A percentile compares a stretch with the other conserved stretches of the same genome.
These are phyloP conservation scores for Pterula multifida DNA, from an alignment of 1,284 basidiomycete species.

Conservation along the genomic window DNA sequence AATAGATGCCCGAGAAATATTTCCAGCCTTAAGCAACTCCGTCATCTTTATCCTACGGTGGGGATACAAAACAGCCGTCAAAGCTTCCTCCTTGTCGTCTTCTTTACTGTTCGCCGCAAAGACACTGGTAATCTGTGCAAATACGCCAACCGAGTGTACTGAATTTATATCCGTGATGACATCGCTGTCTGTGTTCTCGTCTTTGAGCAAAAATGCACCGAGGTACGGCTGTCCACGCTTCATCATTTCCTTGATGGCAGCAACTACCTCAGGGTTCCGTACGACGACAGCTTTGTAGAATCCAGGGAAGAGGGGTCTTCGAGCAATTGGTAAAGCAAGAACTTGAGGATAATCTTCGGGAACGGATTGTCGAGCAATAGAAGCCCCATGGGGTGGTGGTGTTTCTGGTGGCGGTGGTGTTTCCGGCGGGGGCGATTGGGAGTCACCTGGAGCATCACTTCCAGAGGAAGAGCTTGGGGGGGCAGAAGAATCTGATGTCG, in stretches of 20 bases:
- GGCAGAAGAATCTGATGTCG: constrained; percentile 7
- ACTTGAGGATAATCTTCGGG: constrained; percentile 90
- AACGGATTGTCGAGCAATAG: constrained; percentile 73
- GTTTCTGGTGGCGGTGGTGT: constrained; percentile 22
- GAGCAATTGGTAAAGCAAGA: constrained; percentile 90
- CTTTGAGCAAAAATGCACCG: constrained; percentile 95
- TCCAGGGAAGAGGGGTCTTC: constrained; percentile 92
- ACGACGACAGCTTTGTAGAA: constrained; percentile 97
- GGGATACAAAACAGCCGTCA: constrained; percentile 93
- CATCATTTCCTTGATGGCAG: constrained; percentile 94
- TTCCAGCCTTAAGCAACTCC: constrained; percentile 67
- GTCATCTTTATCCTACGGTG: constrained; percentile 89
- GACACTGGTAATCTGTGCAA: constrained; percentile 94
- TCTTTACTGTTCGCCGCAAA: constrained; percentile 64
- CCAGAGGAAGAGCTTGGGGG: constrained; percentile 8
- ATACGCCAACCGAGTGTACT: constrained; percentile 91
- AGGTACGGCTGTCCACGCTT: constrained; percentile 95
- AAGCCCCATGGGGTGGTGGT: constrained; percentile 11
- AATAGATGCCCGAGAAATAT: constrained; percentile 22
- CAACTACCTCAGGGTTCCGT: constrained; percentile 82
- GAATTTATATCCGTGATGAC: constrained; percentile 83
- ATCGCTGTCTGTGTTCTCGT: constrained; percentile 88
- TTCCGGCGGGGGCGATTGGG: constrained; percentile 22
- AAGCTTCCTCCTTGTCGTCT: constrained; percentile 68
- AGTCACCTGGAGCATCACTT: constrained; percentile 13